Percentiles rank a stretch among this genome's conserved stretches.
Evolutionary conservation across 495 filamentous ascomycete genomes (phyloP).

Genomic region (Neurospora sp.): DNA sequence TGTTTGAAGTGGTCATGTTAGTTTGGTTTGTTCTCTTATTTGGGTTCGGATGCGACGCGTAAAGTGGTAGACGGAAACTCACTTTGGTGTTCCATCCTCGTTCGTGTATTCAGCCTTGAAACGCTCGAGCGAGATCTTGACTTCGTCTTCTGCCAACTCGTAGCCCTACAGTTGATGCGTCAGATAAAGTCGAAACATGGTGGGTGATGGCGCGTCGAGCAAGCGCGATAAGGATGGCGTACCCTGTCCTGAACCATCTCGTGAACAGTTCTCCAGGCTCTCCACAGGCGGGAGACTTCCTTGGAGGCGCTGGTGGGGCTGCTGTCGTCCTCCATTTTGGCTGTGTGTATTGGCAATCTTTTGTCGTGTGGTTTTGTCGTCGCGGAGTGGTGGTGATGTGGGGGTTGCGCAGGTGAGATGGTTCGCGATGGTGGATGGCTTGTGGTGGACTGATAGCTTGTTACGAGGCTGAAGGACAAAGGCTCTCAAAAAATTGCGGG

Average conservation of each 20-base stretch:
- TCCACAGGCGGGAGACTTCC: constrained; percentile 69
- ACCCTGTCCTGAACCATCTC: constrained; percentile 82
- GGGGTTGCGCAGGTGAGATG: not conserved
- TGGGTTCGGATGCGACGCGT: constrained; percentile 5
- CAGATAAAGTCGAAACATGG: not conserved
- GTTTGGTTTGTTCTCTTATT: constrained; percentile 3
- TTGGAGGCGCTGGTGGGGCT: constrained; percentile 36
- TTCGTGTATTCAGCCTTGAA: constrained; percentile 61
- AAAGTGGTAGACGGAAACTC: constrained; percentile 18
- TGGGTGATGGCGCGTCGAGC: not conserved
- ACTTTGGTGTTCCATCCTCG: constrained; percentile 63
- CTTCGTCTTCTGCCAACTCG: constrained; percentile 80
- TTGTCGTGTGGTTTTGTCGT: not conserved
- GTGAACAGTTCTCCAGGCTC: constrained; percentile 76
- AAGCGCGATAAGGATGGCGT: constrained; percentile 17
- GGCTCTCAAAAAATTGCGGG: constrained; percentile 14
- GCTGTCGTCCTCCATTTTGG: constrained; percentile 46
- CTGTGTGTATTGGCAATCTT: not conserved
- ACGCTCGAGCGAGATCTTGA: constrained; percentile 64
- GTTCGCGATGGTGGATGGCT: not conserved
- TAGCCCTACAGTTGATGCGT: constrained; percentile 55
- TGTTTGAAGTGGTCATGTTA: constrained; percentile 23
- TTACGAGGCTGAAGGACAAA: constrained; percentile 7
- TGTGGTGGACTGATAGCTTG: constrained; percentile 1
- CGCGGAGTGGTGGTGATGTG: constrained; percentile 5